Conservation (phyloP, 805 yeast species). For the Saturnispora bothae region DNA sequence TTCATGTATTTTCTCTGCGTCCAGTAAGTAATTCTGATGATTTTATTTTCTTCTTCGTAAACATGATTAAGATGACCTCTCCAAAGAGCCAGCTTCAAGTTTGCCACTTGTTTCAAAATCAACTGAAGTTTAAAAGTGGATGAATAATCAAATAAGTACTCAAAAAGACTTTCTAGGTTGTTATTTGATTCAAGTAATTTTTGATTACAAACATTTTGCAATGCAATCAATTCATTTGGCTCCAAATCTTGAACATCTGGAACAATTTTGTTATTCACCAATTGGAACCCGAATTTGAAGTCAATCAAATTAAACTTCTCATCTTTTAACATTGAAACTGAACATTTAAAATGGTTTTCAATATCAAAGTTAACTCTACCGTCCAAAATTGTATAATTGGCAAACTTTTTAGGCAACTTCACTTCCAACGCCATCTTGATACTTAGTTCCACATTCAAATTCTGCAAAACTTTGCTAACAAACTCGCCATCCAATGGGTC, state of each 20-base stretch:
- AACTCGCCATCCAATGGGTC: constrained; percentile 42
- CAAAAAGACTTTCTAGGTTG: constrained; percentile 45
- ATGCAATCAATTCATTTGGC: constrained; percentile 25
- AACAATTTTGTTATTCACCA: constrained; percentile 25
- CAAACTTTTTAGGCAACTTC: constrained; percentile 55
- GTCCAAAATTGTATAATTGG: constrained; percentile 54
- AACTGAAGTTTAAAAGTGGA: constrained; percentile 55
- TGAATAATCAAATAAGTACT: constrained; percentile 46
- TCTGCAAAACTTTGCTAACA: constrained; percentile 49
- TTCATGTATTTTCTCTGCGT: constrained; percentile 34
- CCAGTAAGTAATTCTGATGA: constrained; percentile 59
- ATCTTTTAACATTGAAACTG: constrained; percentile 62
- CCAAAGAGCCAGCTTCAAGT: constrained; percentile 45
- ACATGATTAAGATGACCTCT: constrained; percentile 48
- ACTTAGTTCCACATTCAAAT: constrained; percentile 63
- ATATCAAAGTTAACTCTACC: constrained; percentile 67
- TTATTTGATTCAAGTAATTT: constrained; percentile 29
- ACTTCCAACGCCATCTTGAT: constrained; percentile 61
- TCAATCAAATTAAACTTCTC: constrained; percentile 73
- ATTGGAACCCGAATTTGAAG: constrained; percentile 52
- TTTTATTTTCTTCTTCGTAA: constrained; percentile 42
- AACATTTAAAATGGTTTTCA: constrained; percentile 57
- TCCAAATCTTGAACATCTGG: constrained; percentile 24
- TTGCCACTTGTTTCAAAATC: constrained; percentile 46
- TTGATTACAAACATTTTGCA: constrained; percentile 49